Evolutionary conservation across 1,284 basidiomycete genomes (phyloP), one percentile per base, ranked within the genome.

Genomic region (Irpex lacteus): DNA sequence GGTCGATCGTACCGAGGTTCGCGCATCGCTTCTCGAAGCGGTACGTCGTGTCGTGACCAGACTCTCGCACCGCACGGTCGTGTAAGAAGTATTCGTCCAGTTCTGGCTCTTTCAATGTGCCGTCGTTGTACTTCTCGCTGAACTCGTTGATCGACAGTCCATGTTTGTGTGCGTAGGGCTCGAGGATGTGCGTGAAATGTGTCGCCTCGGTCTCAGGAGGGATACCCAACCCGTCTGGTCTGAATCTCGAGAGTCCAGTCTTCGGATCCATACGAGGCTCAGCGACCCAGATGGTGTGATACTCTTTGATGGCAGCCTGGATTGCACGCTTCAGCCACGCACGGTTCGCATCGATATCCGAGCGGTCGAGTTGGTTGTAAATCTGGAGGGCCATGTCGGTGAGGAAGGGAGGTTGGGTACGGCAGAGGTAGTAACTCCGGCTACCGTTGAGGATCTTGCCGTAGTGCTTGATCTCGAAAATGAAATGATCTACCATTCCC

Each of bases 371-470:
- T 73, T 96, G 94, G 73, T 96, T 96, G 81, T 94, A 99, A 74
- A 98, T 97, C 76, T 98, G 98, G 38, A 98, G 84, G 0, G 96
- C 95, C 89, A 98, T 95, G 78, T 99, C 98, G 63, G 97, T 99
- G 59, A 99, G 84, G 90, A 99, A 99, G 0, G 97, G 97, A 37
- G 97, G 97, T 76, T 99, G 97, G 13, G 96, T 91, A 62, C 97
- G 92, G 77, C 92, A 94, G 64, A 99, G 87, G 77, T 99, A 99
- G 86, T 96, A 90, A 68, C 87, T 90, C 65, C 90, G 87, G 73
- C 86, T 90, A 65, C 90, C 90, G 71, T 91, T 90, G 63, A 91
- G 75, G 70, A 91, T 91, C 78, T 97, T 98, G 81, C 92, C 92
- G 76, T 98, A 98, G 79, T 98, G 94, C 78, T 90, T 95, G 82